Evolutionary conservation across 352 stramenopile genomes (phyloP).

Genomic region (Pythium dissotocum): DNA sequence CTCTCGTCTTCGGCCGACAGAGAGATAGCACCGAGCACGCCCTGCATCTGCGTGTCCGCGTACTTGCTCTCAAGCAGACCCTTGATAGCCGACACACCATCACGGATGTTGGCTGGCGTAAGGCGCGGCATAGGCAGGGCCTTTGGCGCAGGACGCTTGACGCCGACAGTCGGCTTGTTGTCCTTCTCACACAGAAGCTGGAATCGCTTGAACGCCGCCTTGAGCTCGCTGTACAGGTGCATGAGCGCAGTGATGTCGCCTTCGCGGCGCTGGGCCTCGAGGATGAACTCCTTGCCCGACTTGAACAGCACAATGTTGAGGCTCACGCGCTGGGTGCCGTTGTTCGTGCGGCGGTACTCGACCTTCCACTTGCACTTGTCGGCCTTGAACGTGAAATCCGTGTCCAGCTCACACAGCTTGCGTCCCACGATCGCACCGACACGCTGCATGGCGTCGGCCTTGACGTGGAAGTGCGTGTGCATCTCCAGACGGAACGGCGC

Average conservation of each 20-base stretch:
- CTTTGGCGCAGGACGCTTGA: slow-evolving; percentile 75
- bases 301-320: slow-evolving; percentile 85
- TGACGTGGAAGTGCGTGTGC: slow-evolving; percentile 89
- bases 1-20: slow-evolving; percentile 64
- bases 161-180: slow-evolving; percentile 32
- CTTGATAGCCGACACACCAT: slow-evolving; percentile 64
- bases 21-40: slow-evolving; percentile 78
- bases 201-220: slow-evolving; percentile 72
- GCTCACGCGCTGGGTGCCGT: slow-evolving; percentile 55
- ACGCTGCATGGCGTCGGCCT: slow-evolving; percentile 69
- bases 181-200: slow-evolving; percentile 71
- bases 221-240: slow-evolving; percentile 77
- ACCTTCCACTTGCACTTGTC: slow-evolving; percentile 91
- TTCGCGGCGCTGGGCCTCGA: slow-evolving; percentile 75
- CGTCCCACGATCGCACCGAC: slow-evolving; percentile 75
- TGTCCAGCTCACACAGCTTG: slow-evolving; percentile 84
- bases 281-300: slow-evolving; percentile 66
- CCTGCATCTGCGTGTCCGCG: slow-evolving; percentile 78
- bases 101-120: slow-evolving; percentile 46
- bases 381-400: slow-evolving; percentile 83
- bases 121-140: slow-evolving; percentile 50
- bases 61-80: slow-evolving; percentile 78
- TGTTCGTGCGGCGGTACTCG: slow-evolving; percentile 55
- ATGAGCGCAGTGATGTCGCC: slow-evolving; percentile 84
- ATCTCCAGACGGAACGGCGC: slow-evolving; percentile 82